Conservation (phyloP, 1,139 yeast genomes). For the Diutina rugosa region DNA sequence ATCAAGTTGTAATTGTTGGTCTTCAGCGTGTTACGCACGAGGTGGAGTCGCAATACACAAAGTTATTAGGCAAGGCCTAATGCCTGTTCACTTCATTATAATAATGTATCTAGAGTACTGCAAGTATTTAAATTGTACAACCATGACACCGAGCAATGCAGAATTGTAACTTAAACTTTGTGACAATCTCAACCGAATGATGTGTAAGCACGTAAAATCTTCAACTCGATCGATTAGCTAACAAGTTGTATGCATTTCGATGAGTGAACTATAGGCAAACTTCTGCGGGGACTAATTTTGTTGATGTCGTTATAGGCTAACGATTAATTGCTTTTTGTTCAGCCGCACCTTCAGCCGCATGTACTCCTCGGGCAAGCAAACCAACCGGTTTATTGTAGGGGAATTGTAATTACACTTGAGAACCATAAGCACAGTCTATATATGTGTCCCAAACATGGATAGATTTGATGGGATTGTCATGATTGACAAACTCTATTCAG, state of each 20-base stretch:
- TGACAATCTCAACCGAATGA: no score
- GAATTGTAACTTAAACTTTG: no score
- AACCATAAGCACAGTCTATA: no score
- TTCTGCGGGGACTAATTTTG: no score
- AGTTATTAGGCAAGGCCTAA: background rate
- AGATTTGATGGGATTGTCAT: background rate
- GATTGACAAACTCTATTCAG: background rate
- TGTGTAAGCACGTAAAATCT: no score
- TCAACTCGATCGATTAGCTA: no score
- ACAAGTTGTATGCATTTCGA: background rate
- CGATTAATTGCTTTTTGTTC: background rate
- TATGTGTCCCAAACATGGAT: no score
- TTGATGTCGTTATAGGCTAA: background rate
- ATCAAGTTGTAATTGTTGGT: conserved; percentile 61
- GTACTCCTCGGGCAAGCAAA: background rate
- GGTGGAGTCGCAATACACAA: conserved; percentile 24
- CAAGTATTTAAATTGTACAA: no score
- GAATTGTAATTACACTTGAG: no score
- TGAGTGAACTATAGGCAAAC: background rate
- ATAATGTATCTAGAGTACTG: background rate
- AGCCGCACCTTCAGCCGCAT: background rate
- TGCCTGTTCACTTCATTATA: background rate
- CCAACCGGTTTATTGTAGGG: no score
- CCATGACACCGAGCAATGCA: no score
- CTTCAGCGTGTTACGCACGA: conserved; percentile 64